Base-by-base conservation (phyloP, 768 basidiomycete species). In the Russula olivacea region DNA sequence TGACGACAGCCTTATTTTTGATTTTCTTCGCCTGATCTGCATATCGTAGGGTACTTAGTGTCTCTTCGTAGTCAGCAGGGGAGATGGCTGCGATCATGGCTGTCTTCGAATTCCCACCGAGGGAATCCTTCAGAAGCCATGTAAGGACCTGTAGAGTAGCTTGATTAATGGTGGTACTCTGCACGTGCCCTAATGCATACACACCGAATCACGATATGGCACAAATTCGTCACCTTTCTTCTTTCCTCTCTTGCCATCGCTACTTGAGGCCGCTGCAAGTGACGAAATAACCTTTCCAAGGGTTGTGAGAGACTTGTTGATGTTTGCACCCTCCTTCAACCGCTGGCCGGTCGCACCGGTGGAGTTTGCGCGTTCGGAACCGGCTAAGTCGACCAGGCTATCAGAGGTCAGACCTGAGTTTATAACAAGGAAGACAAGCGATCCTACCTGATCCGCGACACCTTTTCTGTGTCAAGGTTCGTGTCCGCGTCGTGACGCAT, bases 1-100 rank as follows among this genome's bases (percentile, higher is more conserved):
- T 99, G 68, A 99, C 91, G 62, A 98, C 86, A 17, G 97, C 96
- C 79, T 98, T 96, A 76, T 98, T 99, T 86, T 95, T 98, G 77
- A 99, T 99, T 87, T 96, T 96, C 88, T 99, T 99, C 38, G 96
- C 95, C 73, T 93, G 93, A 80, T 97, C 94, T 69, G 97, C 97
- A 75, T 99, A 98, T 6, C 97, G 89, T 62, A 99, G 79, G 2
- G 96, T 98, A 75, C 93, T 93, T 65, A 98, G 78, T 17, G 96
- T 98, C 75, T 98, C 96, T 68, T 98, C 96, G 71, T 98, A 98
- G 76, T 98, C 94, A 51, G 94, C 95, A n/a, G 94, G 95, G 50
- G 93, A 87, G 65, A 99, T 98, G 43, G 97, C 97, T 55, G 97
- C 97, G 68, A 99, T 98, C 97, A 99, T 98, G 5, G 96, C 94